Evolutionary conservation across 2,329 filamentous ascomycete species (phyloP), one percentile per base, ranked within the genome.

Genomic region (Camptophora hylomeconis): DNA sequence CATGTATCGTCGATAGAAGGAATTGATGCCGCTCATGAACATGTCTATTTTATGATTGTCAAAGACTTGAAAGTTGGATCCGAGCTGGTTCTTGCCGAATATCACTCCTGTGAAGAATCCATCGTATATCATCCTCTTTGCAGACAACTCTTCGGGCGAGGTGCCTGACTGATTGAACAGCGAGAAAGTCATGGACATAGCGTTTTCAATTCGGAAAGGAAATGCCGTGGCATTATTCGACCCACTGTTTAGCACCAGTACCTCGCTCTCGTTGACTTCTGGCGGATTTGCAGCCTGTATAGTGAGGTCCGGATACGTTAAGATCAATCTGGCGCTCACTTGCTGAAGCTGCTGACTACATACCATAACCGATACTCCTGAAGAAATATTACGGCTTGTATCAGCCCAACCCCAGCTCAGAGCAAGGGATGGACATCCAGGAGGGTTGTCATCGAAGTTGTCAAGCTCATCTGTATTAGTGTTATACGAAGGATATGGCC

Each of bases 1-100:
- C 41, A 44, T 44, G 30, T 44, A 44, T 2, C 37, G 24, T 2
- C 39, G 31, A 24, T 44, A 44, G 28, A 44, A 35, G 4, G 9
- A 20, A 1, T 29, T 16, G 8, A 43, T 37, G 14, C 21, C 34
- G 10, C 25, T 20, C n/a, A 11, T 14, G 8, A 13, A 9, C 8
- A 10, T 25, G 2, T n/a, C 3, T 3, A 31, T 3, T 13, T 31
- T 17, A 16, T 25, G 20, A 5, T 8, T 5, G 9, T 24, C 16
- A 7, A 31, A 11, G 2, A 16, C 15, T n/a, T n/a, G n/a, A n/a
- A n/a, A n/a, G n/a, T n/a, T n/a, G n/a, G n/a, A n/a, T 4, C 22
- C 14, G 7, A 39, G 7, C 4, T 31, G 27, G 4, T 15, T 10
- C 14, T 29, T 22, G 3, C 40, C 40, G 18, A 41, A 41, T 3